Percentiles rank a stretch among this genome's conserved stretches.
Conservation (phyloP, 2,329 filamentous ascomycete genomes). For the Paecilomyces dactylethromorphus region DNA sequence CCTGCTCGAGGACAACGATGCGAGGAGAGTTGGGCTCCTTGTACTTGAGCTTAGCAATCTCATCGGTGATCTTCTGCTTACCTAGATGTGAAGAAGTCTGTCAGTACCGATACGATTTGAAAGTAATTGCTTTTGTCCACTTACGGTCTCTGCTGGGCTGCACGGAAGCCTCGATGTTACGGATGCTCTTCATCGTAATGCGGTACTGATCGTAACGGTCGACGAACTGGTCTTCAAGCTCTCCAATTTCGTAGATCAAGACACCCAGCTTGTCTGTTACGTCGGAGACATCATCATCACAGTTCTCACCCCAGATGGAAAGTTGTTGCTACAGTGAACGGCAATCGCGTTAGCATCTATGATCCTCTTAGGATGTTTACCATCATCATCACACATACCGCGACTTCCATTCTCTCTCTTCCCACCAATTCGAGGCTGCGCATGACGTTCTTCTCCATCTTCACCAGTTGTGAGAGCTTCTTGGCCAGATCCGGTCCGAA, state of each 20-base stretch:
- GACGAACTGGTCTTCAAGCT: constrained; percentile 96
- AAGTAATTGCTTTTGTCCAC: constrained; percentile 24
- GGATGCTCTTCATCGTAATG: constrained; percentile 97
- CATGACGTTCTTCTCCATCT: constrained; percentile 99
- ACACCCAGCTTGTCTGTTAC: constrained; percentile 98
- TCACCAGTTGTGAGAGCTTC: constrained; percentile 95
- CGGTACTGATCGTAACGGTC: constrained; percentile 99
- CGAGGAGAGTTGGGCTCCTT: constrained; percentile 98
- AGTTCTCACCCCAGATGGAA: constrained; percentile 91
- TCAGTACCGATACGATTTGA: constrained; percentile 1
- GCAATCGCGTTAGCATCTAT: constrained; percentile 11
- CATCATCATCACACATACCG: constrained; percentile 55
- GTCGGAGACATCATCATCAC: constrained; percentile 96
- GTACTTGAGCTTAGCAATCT: constrained; percentile 98
- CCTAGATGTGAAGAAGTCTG: constrained; percentile 44
- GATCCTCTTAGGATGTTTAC: not conserved
- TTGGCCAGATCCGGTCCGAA: constrained; percentile 81
- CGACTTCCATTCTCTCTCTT: constrained; percentile 95
- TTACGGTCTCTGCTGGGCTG: constrained; percentile 94
- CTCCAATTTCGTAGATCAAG: constrained; percentile 94
- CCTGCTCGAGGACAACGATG: constrained; percentile 96
- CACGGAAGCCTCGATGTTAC: constrained; percentile 97
- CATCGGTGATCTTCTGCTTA: constrained; percentile 98
- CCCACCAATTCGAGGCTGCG: constrained; percentile 93
- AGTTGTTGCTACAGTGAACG: constrained; percentile 76